phyloP scores from a whole-genome alignment of 2,329 filamentous ascomycete genomes.

The Trichoderma guizhouense region DNA sequence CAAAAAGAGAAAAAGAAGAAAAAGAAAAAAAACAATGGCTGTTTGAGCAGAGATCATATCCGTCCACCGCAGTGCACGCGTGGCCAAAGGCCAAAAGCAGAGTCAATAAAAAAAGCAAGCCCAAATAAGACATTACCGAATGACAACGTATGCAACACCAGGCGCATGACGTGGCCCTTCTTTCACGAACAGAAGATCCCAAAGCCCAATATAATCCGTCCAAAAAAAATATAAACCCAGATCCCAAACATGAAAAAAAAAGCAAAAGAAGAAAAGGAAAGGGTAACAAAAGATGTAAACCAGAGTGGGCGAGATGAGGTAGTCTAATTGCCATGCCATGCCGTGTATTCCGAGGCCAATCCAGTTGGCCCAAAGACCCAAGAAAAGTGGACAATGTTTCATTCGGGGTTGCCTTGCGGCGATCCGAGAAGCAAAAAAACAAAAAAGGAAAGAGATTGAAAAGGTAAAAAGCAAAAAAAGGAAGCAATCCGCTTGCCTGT shows the following conservation, averaged over 20 bases:
- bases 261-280: neutral
- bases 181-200: neutral
- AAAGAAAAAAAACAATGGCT: neutral
- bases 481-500: neutral
- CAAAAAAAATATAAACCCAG: neutral
- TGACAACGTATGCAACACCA: slow-evolving; percentile 17
- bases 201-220: neutral
- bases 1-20: neutral
- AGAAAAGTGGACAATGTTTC: slow-evolving; percentile 3
- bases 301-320: slow-evolving; percentile 17
- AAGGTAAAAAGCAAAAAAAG: slow-evolving; percentile 25
- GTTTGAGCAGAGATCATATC: neutral
- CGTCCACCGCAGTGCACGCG: slow-evolving; percentile 7
- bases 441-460: slow-evolving; percentile 12
- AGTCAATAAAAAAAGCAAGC: neutral
- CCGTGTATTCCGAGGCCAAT: slow-evolving; percentile 20
- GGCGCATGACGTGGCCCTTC: slow-evolving; percentile 18
- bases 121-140: slow-evolving; percentile 20
- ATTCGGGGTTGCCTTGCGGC: slow-evolving; percentile 28
- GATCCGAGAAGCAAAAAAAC: slow-evolving; percentile 15
- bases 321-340: slow-evolving; percentile 19
- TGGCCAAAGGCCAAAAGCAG: neutral
- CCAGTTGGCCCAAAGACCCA: slow-evolving; percentile 17
- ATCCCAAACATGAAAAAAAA: neutral
- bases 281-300: neutral